phyloP scores from a whole-genome alignment of 805 yeast genomes.

The Cyberlindnera maritima region DNA sequence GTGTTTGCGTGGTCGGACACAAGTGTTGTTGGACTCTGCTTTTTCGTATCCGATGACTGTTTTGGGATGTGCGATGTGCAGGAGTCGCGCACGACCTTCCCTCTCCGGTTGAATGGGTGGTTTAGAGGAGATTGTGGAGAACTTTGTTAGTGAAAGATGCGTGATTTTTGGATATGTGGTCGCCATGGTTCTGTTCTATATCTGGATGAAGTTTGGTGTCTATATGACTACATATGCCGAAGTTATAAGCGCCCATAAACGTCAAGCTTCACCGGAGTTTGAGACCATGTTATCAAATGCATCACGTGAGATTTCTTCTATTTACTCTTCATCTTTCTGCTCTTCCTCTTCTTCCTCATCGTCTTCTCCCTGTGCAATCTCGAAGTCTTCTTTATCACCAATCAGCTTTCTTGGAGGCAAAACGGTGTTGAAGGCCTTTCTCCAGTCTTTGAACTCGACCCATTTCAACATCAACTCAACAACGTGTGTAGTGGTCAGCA shows the following conservation, averaged over 20 bases:
- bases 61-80: background rate
- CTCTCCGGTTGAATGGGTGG: too few species aligned
- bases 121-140: too few species aligned
- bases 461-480: constrained; percentile 80
- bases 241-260: too few species aligned
- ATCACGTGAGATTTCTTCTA: background rate
- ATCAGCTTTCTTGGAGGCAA: constrained; percentile 71
- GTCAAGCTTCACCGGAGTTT: too few species aligned
- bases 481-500: constrained; percentile 93
- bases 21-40: too few species aligned
- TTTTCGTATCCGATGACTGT: background rate
- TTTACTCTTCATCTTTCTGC: background rate
- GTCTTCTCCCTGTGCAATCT: background rate
- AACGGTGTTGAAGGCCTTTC: constrained; percentile 77
- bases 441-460: constrained; percentile 82
- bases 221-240: background rate
- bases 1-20: too few species aligned
- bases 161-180: too few species aligned
- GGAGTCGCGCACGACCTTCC: constrained; percentile 1
- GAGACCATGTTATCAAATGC: too few species aligned
- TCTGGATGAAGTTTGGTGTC: background rate
- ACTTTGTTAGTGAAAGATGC: too few species aligned
- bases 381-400: constrained; percentile 12
- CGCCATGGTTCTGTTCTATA: too few species aligned
- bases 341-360: background rate